Conservation (phyloP, 2,329 filamentous ascomycete genomes). For the Sclerotinia sclerotiorum region DNA sequence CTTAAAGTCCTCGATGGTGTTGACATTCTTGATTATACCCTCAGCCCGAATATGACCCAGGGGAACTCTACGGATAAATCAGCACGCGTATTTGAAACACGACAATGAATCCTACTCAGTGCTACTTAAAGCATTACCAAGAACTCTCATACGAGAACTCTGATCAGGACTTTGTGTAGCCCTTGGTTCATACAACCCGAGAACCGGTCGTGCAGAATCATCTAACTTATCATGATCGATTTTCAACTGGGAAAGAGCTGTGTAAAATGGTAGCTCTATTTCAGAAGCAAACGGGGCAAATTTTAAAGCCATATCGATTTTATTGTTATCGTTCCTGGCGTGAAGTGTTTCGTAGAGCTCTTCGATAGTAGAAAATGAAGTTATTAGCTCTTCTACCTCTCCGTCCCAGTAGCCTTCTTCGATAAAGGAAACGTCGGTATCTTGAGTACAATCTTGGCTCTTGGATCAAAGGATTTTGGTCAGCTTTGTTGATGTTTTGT, state of each 20-base stretch:
- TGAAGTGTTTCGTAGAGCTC: conserved; percentile 11
- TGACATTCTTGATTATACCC: conserved; percentile 93
- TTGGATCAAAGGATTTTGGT: conserved; percentile 6
- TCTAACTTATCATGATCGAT: conserved; percentile 97
- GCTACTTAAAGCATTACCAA: conserved; percentile 80
- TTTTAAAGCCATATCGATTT: conserved; percentile 50
- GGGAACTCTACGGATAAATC: conserved; percentile 55
- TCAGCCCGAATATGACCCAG: conserved; percentile 76
- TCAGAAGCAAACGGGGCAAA: conserved; percentile 92
- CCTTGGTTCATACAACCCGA: conserved; percentile 87
- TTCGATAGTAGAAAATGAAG: not conserved
- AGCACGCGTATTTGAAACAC: conserved; percentile 18
- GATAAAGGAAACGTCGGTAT: conserved; percentile 16
- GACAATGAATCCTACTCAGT: conserved; percentile 63
- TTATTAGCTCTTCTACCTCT: conserved; percentile 17
- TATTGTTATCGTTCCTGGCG: conserved; percentile 5
- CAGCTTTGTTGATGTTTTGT: not conserved
- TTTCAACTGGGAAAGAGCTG: conserved; percentile 86
- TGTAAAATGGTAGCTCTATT: conserved; percentile 94
- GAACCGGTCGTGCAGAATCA: conserved; percentile 81
- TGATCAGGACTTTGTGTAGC: conserved; percentile 67
- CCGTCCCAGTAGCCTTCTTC: conserved; percentile 21
- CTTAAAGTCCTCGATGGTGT: conserved; percentile 92
- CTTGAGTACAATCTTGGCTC: conserved; percentile 12
- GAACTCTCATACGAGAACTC: conserved; percentile 86